Evolutionary conservation across 768 basidiomycete species (phyloP).

Genomic region (Suillus luteus): DNA sequence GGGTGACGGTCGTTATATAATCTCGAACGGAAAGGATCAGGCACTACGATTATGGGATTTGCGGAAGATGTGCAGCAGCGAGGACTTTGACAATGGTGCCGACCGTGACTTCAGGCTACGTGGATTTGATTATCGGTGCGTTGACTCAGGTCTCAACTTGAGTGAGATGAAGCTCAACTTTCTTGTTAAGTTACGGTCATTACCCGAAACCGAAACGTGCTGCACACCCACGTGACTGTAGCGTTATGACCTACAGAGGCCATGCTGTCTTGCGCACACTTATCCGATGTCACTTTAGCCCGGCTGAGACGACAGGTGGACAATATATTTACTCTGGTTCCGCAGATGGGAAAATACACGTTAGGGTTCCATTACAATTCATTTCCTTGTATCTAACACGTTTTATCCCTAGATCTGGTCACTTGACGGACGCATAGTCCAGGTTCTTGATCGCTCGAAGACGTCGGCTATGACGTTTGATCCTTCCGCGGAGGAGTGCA

Average conservation of each 20-base stretch:
- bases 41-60: slow-evolving; percentile 91
- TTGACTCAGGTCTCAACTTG: slow-evolving; percentile 9
- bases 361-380: slow-evolving; percentile 36
- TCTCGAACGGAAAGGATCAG: slow-evolving; percentile 97
- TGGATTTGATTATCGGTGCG: slow-evolving; percentile 84
- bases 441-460: slow-evolving; percentile 79
- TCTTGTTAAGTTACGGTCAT: slow-evolving; percentile 50
- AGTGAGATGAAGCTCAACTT: slow-evolving; percentile 15
- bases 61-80: slow-evolving; percentile 82
- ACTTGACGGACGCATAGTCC: slow-evolving; percentile 83
- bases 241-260: slow-evolving; percentile 94
- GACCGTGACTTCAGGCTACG: slow-evolving; percentile 54
- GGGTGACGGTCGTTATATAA: slow-evolving; percentile 93
- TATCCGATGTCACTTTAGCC: slow-evolving; percentile 96
- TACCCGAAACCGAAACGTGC: slow-evolving; percentile 63
- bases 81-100: slow-evolving; percentile 61
- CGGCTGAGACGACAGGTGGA: slow-evolving; percentile 85
- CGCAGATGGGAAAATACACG: slow-evolving; percentile 82
- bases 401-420: slow-evolving; percentile 77
- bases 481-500: slow-evolving; percentile 64
- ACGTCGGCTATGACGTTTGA: slow-evolving; percentile 71
- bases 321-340: slow-evolving; percentile 96
- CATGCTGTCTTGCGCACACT: slow-evolving; percentile 89
- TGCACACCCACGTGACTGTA: slow-evolving; percentile 87
- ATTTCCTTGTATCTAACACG: slow-evolving; percentile 9